Percentiles rank a stretch among this genome's conserved stretches.
These are phyloP conservation scores for Cyclotella kingstonii DNA, from an alignment of 108 stramenopile species.

Conservation along the genomic window DNA sequence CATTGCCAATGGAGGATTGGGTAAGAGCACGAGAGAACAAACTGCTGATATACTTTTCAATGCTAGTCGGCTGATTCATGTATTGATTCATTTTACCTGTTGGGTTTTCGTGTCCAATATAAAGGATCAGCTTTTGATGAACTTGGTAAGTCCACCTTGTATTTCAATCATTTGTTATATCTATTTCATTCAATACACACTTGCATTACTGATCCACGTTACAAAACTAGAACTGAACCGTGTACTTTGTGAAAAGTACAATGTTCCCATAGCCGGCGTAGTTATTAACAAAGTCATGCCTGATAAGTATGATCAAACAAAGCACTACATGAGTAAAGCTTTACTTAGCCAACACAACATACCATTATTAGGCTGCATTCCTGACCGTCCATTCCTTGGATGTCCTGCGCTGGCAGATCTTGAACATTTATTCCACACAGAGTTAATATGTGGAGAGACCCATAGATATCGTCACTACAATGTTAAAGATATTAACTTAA, in stretches of 20 bases:
- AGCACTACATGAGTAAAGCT: constrained; percentile 74
- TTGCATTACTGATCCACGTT: background rate
- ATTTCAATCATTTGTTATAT: background rate
- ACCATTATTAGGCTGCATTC: constrained; percentile 91
- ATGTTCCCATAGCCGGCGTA: constrained; percentile 89
- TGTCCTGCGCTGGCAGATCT: constrained; percentile 90
- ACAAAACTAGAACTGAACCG: constrained; percentile 74
- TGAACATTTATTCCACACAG: constrained; percentile 75
- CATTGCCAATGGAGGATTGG: constrained; percentile 94
- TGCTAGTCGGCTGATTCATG: too few relatives aligned
- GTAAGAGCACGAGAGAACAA: too few relatives aligned
- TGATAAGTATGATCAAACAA: constrained; percentile 88
- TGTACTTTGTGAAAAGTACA: constrained; percentile 76
- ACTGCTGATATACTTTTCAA: too few relatives aligned
- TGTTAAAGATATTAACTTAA: constrained; percentile 79
- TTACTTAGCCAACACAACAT: constrained; percentile 80
- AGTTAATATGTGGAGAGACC: constrained; percentile 68
- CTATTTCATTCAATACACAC: background rate
- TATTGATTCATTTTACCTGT: too few relatives aligned
- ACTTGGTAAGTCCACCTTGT: constrained; percentile 43
- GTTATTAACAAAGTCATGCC: constrained; percentile 95
- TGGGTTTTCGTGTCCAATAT: background rate
- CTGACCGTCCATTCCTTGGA: constrained; percentile 89
- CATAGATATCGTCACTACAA: constrained; percentile 85
- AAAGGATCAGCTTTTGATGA: constrained; percentile 90